A percentile compares a stretch with the other conserved stretches of the same genome.
Conservation (phyloP, 345 rosid genomes). For the Eucalyptus melliodora region DNA sequence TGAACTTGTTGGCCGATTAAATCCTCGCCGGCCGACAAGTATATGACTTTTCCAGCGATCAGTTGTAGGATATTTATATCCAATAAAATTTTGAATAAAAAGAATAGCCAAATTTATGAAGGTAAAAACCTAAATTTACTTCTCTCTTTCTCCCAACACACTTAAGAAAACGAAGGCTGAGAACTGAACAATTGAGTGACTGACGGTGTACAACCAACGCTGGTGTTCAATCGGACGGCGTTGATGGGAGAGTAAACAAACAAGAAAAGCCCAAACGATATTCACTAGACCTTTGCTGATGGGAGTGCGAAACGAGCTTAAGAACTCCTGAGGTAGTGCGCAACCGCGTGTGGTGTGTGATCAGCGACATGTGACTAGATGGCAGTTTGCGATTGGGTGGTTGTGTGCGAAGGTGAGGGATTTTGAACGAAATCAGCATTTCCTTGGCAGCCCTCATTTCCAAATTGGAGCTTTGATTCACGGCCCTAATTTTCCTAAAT, state of each 20-base stretch:
- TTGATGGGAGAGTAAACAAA: background rate
- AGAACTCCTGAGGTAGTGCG: background rate
- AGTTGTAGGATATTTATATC: background rate
- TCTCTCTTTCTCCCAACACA: background rate
- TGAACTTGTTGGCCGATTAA: fast-evolving
- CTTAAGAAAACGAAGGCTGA: background rate
- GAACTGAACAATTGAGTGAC: background rate
- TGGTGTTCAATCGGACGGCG: background rate
- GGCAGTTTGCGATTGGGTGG: background rate
- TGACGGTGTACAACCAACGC: background rate
- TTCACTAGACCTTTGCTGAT: background rate
- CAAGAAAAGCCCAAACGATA: background rate
- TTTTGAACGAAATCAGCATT: background rate
- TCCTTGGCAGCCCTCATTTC: background rate
- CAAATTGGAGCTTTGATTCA: background rate
- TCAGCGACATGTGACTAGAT: background rate
- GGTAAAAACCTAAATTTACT: background rate
- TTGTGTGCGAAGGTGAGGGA: background rate
- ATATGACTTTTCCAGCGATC: background rate
- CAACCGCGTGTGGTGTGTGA: fast-evolving
- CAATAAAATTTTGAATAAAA: too few species aligned
- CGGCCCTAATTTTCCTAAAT: background rate
- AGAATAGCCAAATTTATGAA: background rate
- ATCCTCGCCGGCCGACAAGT: fast-evolving
- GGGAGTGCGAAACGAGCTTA: background rate